Conservation (phyloP, 768 basidiomycete species). For the Calocera viscosa region DNA sequence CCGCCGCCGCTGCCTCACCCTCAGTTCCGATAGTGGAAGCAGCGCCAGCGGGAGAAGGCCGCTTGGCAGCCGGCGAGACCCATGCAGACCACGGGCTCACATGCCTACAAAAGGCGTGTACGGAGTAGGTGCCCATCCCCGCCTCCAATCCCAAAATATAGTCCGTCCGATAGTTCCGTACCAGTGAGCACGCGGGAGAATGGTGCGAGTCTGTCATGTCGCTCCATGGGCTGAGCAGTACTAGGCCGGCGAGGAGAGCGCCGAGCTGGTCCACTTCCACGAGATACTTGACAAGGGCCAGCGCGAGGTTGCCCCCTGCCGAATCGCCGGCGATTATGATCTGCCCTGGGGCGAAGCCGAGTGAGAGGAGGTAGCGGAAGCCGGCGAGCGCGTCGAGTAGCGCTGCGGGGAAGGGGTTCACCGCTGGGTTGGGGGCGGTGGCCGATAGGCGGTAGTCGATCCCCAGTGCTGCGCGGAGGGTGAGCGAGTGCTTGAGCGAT, state of each 20-base stretch:
- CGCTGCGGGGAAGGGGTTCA: conserved; percentile 59
- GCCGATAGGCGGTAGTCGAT: conserved; percentile 62
- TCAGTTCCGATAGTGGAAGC: no score
- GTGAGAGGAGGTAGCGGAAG: conserved; percentile 51
- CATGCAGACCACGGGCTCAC: conserved; percentile 42
- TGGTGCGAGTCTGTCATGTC: conserved; percentile 32
- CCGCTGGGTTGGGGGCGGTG: conserved; percentile 30
- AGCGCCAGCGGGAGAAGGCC: not conserved
- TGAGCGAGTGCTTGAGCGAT: not conserved
- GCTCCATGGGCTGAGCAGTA: conserved; percentile 47
- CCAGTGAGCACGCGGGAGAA: conserved; percentile 30
- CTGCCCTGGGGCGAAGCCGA: conserved; percentile 45
- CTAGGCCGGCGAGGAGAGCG: conserved; percentile 27
- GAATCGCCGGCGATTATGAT: conserved; percentile 65
- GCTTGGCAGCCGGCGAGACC: conserved; percentile 48
- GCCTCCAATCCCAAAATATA: conserved; percentile 20
- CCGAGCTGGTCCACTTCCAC: conserved; percentile 11
- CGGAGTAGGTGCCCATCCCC: conserved; percentile 22
- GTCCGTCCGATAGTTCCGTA: conserved; percentile 23
- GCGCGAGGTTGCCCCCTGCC: conserved; percentile 60
- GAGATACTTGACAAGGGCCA: conserved; percentile 25
- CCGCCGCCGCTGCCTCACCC: no score
- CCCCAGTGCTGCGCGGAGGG: conserved; percentile 28
- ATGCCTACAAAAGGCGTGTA: conserved; percentile 28
- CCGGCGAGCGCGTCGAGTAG: conserved; percentile 63